These are phyloP conservation scores for Sanghuangporus weigelae DNA, from an alignment of 1,284 basidiomycete species.

Conservation along the genomic window DNA sequence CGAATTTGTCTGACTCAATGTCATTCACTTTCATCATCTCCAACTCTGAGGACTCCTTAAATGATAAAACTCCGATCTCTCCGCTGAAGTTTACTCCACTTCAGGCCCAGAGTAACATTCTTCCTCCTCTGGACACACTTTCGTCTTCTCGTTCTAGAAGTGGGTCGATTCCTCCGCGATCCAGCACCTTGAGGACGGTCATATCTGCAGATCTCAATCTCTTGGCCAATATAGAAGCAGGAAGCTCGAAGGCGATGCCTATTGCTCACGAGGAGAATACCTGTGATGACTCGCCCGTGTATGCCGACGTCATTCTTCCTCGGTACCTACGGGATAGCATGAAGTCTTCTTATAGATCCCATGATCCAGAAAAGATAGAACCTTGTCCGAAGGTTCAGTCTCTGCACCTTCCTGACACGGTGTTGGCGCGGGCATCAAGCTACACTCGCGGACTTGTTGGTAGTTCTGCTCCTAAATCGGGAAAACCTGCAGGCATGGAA, in stretches of 20 bases:
- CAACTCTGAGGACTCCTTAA: background rate
- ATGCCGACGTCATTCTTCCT: conserved; percentile 6
- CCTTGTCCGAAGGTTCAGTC: background rate
- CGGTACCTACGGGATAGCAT: background rate
- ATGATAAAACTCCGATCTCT: background rate
- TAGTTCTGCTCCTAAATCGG: background rate
- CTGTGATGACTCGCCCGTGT: background rate
- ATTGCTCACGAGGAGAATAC: background rate
- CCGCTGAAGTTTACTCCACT: too few relatives aligned
- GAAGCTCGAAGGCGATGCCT: background rate
- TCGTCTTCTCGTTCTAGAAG: background rate
- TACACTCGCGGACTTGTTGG: background rate
- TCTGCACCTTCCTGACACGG: background rate
- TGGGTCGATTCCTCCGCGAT: background rate
- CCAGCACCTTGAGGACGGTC: background rate
- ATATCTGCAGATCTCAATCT: background rate
- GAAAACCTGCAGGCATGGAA: background rate
- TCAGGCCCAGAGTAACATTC: background rate
- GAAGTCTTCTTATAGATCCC: background rate
- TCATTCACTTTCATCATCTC: background rate
- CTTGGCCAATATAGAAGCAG: background rate
- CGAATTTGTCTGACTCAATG: background rate
- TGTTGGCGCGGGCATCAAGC: conserved; percentile 4
- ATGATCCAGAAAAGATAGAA: background rate
- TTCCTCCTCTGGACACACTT: background rate